Evolutionary conservation across 78 protist genomes (phyloP).

Genomic region (Guillardia theta): DNA sequence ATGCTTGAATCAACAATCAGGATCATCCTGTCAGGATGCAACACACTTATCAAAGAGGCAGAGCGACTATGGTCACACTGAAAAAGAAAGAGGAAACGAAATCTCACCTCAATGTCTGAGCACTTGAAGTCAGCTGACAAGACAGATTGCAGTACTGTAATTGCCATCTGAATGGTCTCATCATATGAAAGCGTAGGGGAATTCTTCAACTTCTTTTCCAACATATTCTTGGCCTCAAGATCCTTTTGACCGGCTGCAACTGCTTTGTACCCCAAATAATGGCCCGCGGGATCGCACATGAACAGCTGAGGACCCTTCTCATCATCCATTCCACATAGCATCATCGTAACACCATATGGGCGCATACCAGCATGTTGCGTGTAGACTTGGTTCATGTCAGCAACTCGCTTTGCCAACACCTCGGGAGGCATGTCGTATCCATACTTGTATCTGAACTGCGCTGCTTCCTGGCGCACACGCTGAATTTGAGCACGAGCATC

Average conservation of each 20-base stretch:
- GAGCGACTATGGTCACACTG: background rate
- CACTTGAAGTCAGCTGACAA: constrained; percentile 87
- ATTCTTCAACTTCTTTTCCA: constrained; percentile 93
- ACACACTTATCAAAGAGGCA: background rate
- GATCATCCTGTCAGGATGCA: background rate
- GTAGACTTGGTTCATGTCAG: constrained; percentile 90
- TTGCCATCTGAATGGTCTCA: constrained; percentile 85
- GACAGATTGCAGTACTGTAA: constrained; percentile 81
- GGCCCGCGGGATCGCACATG: constrained; percentile 89
- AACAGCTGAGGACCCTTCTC: constrained; percentile 86
- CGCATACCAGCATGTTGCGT: constrained; percentile 91
- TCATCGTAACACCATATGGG: constrained; percentile 86
- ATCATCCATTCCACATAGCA: constrained; percentile 86
- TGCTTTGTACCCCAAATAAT: constrained; percentile 77
- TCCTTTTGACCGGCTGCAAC: constrained; percentile 89
- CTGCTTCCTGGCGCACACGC: constrained; percentile 81
- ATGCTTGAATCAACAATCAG: background rate
- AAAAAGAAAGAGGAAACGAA: constrained; percentile 6
- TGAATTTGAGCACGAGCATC: constrained; percentile 66
- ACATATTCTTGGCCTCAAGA: constrained; percentile 87
- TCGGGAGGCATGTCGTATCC: constrained; percentile 83
- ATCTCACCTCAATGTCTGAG: constrained; percentile 87
- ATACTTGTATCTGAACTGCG: constrained; percentile 52
- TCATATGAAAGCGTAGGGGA: constrained; percentile 67
- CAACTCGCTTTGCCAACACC: constrained; percentile 88